Evolutionary conservation across 2,329 filamentous ascomycete genomes (phyloP).

Genomic region (Fusarium drepaniforme): DNA sequence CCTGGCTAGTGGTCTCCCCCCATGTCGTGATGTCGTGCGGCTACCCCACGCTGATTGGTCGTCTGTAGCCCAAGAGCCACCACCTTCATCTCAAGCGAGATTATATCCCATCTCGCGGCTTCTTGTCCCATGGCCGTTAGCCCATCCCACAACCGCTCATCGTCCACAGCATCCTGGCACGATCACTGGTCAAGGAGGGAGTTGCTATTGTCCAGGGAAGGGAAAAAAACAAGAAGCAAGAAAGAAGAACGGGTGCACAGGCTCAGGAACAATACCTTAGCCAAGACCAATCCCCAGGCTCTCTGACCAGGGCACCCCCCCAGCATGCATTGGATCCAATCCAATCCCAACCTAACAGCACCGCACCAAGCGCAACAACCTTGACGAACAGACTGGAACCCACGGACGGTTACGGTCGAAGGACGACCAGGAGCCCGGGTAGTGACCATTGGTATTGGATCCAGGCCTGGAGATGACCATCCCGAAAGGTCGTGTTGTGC

Average conservation of each 20-base stretch:
- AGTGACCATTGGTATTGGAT: conserved; percentile 3
- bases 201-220: conserved; percentile 7
- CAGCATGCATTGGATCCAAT: neutral
- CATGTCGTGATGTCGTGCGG: conserved; percentile 42
- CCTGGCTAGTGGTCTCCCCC: conserved; percentile 21
- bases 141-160: conserved; percentile 34
- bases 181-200: conserved; percentile 18
- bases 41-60: conserved; percentile 39
- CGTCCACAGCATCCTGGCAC: conserved; percentile 29
- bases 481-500: conserved; percentile 17
- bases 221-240: conserved; percentile 11
- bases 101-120: conserved; percentile 45
- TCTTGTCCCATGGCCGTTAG: conserved; percentile 30
- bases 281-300: neutral
- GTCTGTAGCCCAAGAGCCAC: conserved; percentile 21
- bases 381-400: conserved; percentile 20
- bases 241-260: conserved; percentile 5
- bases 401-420: conserved; percentile 1
- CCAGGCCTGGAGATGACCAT: conserved; percentile 12
- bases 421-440: conserved; percentile 10
- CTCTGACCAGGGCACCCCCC: conserved; percentile 17
- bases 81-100: conserved; percentile 44
- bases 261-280: conserved; percentile 4
- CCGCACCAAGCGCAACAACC: conserved; percentile 27
- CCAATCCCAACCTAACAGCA: conserved; percentile 3